These are phyloP conservation scores for Flueggea neowawraea DNA, from an alignment of 441 rosid genomes.

Conservation along the genomic window DNA sequence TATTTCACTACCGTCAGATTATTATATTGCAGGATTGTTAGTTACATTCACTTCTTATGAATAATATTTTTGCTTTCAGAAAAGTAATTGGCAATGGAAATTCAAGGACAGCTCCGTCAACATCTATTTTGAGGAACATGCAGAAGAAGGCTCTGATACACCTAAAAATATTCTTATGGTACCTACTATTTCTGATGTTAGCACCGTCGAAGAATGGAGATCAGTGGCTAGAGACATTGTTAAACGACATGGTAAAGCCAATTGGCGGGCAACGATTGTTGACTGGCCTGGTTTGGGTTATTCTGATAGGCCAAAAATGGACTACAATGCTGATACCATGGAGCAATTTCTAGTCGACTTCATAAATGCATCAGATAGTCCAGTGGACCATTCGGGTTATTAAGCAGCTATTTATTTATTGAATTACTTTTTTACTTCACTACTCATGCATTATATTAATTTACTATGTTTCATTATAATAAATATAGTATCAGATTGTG, in stretches of 20 bases:
- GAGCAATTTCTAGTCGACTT: constrained; percentile 86
- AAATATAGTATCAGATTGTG: no score
- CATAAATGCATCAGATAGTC: constrained; percentile 66
- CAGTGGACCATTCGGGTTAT: constrained; percentile 51
- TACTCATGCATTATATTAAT: no score
- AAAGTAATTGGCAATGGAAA: constrained; percentile 75
- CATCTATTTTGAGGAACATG: constrained; percentile 76
- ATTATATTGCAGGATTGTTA: neutral
- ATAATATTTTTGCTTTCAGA: constrained; percentile 35
- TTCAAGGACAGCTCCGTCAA: constrained; percentile 52
- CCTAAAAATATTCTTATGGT: constrained; percentile 68
- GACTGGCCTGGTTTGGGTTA: constrained; percentile 96
- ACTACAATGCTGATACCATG: constrained; percentile 80
- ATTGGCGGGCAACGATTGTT: constrained; percentile 65
- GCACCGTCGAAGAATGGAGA: constrained; percentile 96
- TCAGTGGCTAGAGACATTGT: constrained; percentile 71
- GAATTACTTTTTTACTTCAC: no score
- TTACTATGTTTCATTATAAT: no score
- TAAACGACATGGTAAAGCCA: constrained; percentile 36
- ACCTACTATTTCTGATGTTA: constrained; percentile 95
- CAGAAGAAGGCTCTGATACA: constrained; percentile 42
- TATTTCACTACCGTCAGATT: no score
- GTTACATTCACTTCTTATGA: constrained; percentile 1
- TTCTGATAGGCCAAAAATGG: constrained; percentile 73
- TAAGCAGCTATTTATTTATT: neutral